Evolutionary conservation across 1,139 yeast genomes (phyloP).

Genomic region (Diutina pseudorugosa): DNA sequence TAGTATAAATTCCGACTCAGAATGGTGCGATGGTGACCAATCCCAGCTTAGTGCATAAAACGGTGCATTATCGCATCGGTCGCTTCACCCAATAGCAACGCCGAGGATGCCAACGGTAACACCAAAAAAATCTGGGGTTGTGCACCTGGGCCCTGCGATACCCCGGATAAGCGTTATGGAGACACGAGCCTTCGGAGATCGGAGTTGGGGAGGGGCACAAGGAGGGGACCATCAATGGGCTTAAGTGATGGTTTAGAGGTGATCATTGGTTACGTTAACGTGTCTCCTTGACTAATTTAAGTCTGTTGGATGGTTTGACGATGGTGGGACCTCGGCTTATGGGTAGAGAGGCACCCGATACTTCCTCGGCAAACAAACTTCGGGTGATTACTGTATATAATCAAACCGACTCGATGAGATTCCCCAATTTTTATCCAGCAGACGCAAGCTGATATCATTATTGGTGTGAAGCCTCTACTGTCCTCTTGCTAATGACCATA

Average conservation of each 20-base stretch:
- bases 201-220: background rate
- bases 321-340: background rate
- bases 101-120: background rate
- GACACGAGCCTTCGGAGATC: background rate
- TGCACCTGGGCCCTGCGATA: background rate
- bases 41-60: background rate
- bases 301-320: too few species aligned
- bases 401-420: background rate
- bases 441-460: background rate
- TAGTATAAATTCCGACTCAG: too few species aligned
- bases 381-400: background rate
- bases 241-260: too few species aligned
- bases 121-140: background rate
- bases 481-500: too few species aligned
- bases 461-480: too few species aligned
- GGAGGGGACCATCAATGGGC: background rate
- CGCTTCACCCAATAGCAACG: background rate
- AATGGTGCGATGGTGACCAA: too few species aligned
- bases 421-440: too few species aligned
- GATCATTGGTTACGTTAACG: too few species aligned
- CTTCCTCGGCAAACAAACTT: background rate
- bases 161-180: background rate
- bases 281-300: too few species aligned
- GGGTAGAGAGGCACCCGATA: background rate
- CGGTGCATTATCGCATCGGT: background rate